Evolutionary conservation across 768 basidiomycete species (phyloP), one percentile per base, ranked within the genome.

Genomic region (Suillus spraguei): DNA sequence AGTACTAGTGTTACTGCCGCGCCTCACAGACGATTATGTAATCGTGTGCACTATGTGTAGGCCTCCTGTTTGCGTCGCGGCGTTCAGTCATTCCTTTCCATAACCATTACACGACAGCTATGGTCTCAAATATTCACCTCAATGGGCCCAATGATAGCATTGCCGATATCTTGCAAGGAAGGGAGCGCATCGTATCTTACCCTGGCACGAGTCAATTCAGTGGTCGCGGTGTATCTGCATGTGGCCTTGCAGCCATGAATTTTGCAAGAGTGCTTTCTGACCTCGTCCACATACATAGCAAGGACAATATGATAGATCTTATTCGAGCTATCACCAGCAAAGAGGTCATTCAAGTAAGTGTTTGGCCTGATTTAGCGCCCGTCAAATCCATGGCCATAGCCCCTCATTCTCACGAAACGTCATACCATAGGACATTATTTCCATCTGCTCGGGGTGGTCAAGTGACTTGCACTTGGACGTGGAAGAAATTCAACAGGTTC

Each of bases 221-320:
- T n/a, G 77, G 79, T 13, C 74, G 64, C 32, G 72, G 74, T 4
- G 67, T 75, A 36, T 84, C 88, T 47, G 81, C 87, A 3, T 90
- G 88, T 64, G 89, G 89, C 20, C 78, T 91, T 32, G 88, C 89
- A 28, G 84, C 85, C 2, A 72, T 90, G 69, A 89, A 90, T 69
- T 88, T 86, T 64, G 85, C 83, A 13, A 78, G 87, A 60, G 67
- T 85, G 8, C 17, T 58, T 20, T 58, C 39, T 32, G 56, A 58
- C 28, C 56, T 58, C 17, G 20, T 41, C 17, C 17, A 58, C 28
- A 28, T 58, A 11, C 24, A 58, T 41, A 13, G 56, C 4, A 10
- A 28, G 10, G 39, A 58, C 5, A 58, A 1, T 10, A 17, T 20
- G 39, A 13, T 24, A 36, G 53, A 44, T 41, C 13, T 63, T 16